Evolutionary conservation across 2,329 filamentous ascomycete species (phyloP), one percentile per base, ranked within the genome.

Genomic region (Atkinsonella texensis): DNA sequence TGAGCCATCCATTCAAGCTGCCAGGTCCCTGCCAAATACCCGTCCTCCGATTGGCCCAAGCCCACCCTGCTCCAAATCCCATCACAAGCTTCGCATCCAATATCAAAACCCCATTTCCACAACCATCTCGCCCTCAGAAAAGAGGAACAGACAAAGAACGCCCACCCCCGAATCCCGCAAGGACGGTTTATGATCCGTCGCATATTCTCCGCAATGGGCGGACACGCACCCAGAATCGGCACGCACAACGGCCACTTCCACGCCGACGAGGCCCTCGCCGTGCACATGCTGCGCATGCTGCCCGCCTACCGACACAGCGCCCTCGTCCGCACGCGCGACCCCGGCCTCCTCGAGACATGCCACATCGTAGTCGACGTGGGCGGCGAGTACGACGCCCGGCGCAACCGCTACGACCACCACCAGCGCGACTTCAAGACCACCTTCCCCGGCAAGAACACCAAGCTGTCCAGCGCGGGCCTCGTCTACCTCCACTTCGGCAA

Each of bases 221-320:
- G 87, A 75, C 79, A 74, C 65, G 78, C 83, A 62, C 72, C 84
- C 56, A 71, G 82, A 60, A 94, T 96, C 66, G 93, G 90, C 64
- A 98, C 93, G 32, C 93, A 98, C 79, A 96, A 85, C 72, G 93
- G 93, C 60, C 89, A 96, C 75, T 98, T 98, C 79, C 93, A 98
- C 74, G 93, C 93, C 67, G 93, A 98, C 70, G 93, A 98, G 74
- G 91, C 93, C 55, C 82, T 98, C 43, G 93, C 93, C 53, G 90
- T 98, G 57, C 89, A 95, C 75, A 89, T 98, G 76, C 86, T 98
- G 60, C 89, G 89, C 58, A 80, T 86, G 52, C 85, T 97, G 17
- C 91, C 93, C 20, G 73, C 83, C 53, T 98, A 97, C 74, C 68
- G 76, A 52, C 71, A 77, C 59, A 84, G 89, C 28, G 67, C 76